phyloP scores from a whole-genome alignment of 2,329 filamentous ascomycete genomes.

The Bertia moriformis region DNA sequence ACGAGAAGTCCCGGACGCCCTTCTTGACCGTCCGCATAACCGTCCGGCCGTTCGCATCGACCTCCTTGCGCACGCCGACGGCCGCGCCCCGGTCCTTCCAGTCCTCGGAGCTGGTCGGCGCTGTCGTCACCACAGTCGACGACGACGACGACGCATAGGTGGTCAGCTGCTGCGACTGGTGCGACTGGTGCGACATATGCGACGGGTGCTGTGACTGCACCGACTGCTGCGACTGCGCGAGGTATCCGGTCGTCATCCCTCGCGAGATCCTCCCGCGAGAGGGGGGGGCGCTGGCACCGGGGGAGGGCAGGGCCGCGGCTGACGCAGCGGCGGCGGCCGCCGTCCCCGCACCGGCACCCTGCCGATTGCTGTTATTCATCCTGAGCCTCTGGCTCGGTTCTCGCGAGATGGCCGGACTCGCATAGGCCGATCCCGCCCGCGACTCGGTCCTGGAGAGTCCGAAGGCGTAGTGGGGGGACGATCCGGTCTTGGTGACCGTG shows the following conservation, averaged over 20 bases:
- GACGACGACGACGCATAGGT: constrained; percentile 13
- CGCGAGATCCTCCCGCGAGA: neutral
- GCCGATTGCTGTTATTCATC: constrained; percentile 38
- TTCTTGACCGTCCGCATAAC: constrained; percentile 82
- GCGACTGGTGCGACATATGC: constrained; percentile 15
- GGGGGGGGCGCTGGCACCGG: no score
- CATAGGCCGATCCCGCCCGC: constrained; percentile 41
- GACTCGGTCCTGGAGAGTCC: constrained; percentile 46
- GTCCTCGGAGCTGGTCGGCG: constrained; percentile 60
- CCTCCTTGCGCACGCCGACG: constrained; percentile 65
- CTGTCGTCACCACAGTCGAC: constrained; percentile 24
- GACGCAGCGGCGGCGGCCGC: constrained; percentile 45
- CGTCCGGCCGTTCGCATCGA: constrained; percentile 71
- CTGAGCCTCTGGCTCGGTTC: constrained; percentile 58
- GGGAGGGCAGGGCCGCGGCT: constrained; percentile 22
- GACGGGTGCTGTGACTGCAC: constrained; percentile 26
- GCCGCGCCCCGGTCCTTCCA: constrained; percentile 96
- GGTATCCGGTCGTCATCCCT: neutral
- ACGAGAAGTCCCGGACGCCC: constrained; percentile 90
- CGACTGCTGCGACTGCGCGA: constrained; percentile 9
- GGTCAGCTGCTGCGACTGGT: constrained; percentile 44
- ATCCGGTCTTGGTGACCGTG: constrained; percentile 37
- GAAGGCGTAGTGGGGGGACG: constrained; percentile 42
- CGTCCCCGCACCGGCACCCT: constrained; percentile 42
- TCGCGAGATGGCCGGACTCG: constrained; percentile 45